Base-by-base conservation (phyloP, 352 stramenopile genomes). In the Thalassiosira livingstoniorum region DNA sequence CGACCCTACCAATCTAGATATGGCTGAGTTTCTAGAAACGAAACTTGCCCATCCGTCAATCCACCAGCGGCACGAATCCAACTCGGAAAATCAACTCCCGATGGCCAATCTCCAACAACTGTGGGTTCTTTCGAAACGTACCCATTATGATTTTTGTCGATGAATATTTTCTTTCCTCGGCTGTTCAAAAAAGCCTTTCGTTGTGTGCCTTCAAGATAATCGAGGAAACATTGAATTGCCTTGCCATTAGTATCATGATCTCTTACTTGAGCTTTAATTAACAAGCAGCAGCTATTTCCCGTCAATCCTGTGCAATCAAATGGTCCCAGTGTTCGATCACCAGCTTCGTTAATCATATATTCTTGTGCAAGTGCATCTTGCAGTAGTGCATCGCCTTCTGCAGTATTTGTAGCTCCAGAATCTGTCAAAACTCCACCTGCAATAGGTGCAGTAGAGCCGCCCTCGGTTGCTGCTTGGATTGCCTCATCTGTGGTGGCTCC, bases 221-320 rank as follows among this genome's bases (percentile, higher is more conserved):
- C 47, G 0, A 63, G 32, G 45, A 65, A 61, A n/a, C 65, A 74
- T 18, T 74, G 65, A n/a, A 74, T 74, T 1, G 65, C 65, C 18
- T 62, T 42, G 15, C 31, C 43, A 3, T 64, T 23, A 1, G 21
- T 29, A 31, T 74, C 65, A 23, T 21, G 7, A 74, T 74, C 65
- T 23, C 51, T 18, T 13, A 74, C 32, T 3, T 64, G 43, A 10
- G 51, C 31, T 32, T 78, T 78, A 25, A 78, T 69, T 39, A 78
- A 60, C 7, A 80, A 51, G 42, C 73, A 80, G 62, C 73, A 80
- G 31, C 42, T 39, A 35, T 60, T 42, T 13, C 73, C 73, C 47
- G 45, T 75, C 53, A 80, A 39, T 23, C 73, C 73, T 5, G 27
- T 0, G 29, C 73, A 80, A 47, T 80, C 51, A 11, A 11, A 58